Base-by-base conservation (phyloP, 2,329 filamentous ascomycete species). In the Colletotrichum sp. region DNA sequence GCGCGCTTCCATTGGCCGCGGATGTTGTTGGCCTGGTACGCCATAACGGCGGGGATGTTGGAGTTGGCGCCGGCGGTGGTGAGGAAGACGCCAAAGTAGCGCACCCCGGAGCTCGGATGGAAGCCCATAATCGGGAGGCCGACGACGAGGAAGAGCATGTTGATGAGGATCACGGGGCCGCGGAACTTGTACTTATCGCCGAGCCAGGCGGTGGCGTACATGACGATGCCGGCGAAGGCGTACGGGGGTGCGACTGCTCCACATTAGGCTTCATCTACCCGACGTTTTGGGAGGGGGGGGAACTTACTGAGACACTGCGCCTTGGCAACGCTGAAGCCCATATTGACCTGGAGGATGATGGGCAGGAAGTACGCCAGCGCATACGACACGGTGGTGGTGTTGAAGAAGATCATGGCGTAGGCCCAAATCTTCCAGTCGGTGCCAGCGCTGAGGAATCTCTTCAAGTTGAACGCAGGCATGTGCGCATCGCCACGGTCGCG, bases 1-100 rank as follows among this genome's bases (percentile, higher is more conserved):
- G 95, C 95, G 64, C 95, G 92, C 86, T 96, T 98, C 94, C 95
- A 98, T 85, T 97, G 95, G 0, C 95, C 95, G 69, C 94, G 92
- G 81, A 98, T 93, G 84, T 98, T 98, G 85, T 96, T 97, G 57
- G 94, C 94, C 86, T 96, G 95, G 86, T 95, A 97, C 0, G 94
- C 90, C 87, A 98, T 92, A 61, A 92, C 88, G 3, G 92, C 88
- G 0, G 95, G 95, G 6, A 96, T 88, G 82, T 97, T 97, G 78
- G 93, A 90, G 83, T 96, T 96, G 78, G 93, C 92, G 9, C 94
- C 95, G 1, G 94, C 93, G 0, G 94, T 93, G n/a, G 92, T 90
- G 64, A 96, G 85, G 85, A 96, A 96, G 73, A 95, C 90, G 71
- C 94, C 94, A 77, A 95, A 92, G 84, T 95, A 96, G 60, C 93